These are phyloP conservation scores for Phaffomyces opuntiae DNA, from an alignment of 805 yeast species.

Conservation along the genomic window DNA sequence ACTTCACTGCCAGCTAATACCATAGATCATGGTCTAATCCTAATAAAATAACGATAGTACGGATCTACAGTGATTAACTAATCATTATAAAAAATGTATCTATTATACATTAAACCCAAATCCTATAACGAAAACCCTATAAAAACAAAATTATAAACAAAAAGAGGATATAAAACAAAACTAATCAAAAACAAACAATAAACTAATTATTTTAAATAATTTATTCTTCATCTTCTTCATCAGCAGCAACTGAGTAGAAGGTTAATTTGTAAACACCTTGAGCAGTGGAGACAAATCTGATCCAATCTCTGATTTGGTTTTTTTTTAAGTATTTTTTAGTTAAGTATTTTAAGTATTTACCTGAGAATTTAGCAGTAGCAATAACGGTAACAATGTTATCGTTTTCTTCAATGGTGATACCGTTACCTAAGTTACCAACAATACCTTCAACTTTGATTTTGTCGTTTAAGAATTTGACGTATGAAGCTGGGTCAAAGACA, in stretches of 20 bases:
- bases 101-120: constrained; percentile 15
- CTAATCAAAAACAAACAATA: neutral
- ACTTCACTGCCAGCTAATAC: too few relatives aligned
- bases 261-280: constrained; percentile 95
- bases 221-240: constrained; percentile 94
- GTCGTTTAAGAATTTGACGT: constrained; percentile 96
- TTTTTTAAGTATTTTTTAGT: constrained; percentile 99
- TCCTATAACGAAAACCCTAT: constrained; percentile 13
- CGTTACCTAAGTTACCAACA: constrained; percentile 95
- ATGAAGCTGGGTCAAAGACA: constrained; percentile 95
- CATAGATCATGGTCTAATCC: too few relatives aligned
- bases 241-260: constrained; percentile 98
- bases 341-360: constrained; percentile 99
- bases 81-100: constrained; percentile 11
- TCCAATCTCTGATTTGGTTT: constrained; percentile 99
- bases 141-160: constrained; percentile 12
- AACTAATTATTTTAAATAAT: constrained; percentile 19
- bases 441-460: constrained; percentile 98
- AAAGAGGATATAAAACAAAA: constrained; percentile 3
- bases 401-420: constrained; percentile 85
- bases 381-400: constrained; percentile 83
- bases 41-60: too few relatives aligned
- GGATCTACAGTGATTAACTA: neutral
- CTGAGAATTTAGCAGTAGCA: constrained; percentile 93
- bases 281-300: constrained; percentile 95